phyloP scores from a whole-genome alignment of 768 basidiomycete species.

The Tephrocybe rancida region DNA sequence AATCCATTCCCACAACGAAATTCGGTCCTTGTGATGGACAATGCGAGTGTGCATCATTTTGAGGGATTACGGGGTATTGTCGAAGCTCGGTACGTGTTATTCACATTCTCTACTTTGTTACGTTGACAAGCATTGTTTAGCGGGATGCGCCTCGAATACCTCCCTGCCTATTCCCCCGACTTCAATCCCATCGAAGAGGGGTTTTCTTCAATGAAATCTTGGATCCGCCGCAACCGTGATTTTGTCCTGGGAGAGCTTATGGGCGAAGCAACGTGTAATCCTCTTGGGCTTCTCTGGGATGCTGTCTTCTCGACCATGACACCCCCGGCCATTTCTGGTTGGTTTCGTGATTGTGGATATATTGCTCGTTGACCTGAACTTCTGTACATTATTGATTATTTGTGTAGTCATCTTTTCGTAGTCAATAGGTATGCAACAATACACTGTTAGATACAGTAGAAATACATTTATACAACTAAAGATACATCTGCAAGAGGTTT shows the following conservation, averaged over 20 bases:
- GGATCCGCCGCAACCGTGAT: slow-evolving; percentile 11
- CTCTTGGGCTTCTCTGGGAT: slow-evolving; percentile 18
- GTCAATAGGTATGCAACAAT: too few species aligned
- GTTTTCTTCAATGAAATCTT: slow-evolving; percentile 28
- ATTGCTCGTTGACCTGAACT: slow-evolving; percentile 7
- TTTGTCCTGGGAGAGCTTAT: slow-evolving; percentile 13
- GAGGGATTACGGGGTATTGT: background rate
- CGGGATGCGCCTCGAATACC: slow-evolving; percentile 24
- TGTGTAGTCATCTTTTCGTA: too few species aligned
- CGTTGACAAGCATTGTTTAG: background rate
- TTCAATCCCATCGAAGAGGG: slow-evolving; percentile 33
- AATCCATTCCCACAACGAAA: slow-evolving; percentile 29
- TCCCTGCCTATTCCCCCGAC: slow-evolving; percentile 35
- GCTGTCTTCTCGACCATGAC: slow-evolving; percentile 21
- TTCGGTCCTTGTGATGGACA: slow-evolving; percentile 37
- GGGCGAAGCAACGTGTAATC: slow-evolving; percentile 9
- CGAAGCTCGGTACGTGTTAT: slow-evolving; percentile 8
- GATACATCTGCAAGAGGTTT: too few species aligned
- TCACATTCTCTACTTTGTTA: slow-evolving; percentile 1
- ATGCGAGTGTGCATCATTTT: slow-evolving; percentile 15
- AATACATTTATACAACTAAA: too few species aligned
- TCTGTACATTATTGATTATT: too few species aligned
- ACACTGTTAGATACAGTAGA: too few species aligned
- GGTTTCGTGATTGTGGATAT: slow-evolving; percentile 27
- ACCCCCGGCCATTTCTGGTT: slow-evolving; percentile 19